These are phyloP conservation scores for Torulaspora indica DNA, from an alignment of 805 yeast genomes.

Conservation along the genomic window DNA sequence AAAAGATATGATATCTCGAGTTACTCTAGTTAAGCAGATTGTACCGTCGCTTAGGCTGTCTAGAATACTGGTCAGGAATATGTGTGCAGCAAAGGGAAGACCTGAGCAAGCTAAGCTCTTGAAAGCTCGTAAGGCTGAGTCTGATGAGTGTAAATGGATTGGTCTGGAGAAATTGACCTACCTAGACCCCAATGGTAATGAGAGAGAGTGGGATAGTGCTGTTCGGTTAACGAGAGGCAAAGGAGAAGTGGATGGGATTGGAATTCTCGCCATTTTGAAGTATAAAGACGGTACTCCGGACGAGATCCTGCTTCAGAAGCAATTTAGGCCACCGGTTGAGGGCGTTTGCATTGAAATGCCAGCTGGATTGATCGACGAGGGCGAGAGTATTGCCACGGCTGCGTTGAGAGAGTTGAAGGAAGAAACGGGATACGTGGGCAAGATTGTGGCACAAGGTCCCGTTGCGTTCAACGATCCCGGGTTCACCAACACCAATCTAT, in stretches of 20 bases:
- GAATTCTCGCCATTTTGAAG: slow-evolving; percentile 69
- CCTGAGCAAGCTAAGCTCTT: slow-evolving; percentile 38
- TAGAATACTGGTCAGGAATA: slow-evolving; percentile 9
- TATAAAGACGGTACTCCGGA: slow-evolving; percentile 45
- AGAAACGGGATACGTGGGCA: slow-evolving; percentile 89
- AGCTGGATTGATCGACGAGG: slow-evolving; percentile 88
- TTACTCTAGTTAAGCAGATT: background rate
- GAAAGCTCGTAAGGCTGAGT: slow-evolving; percentile 29
- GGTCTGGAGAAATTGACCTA: slow-evolving; percentile 63
- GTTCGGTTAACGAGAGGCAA: slow-evolving; percentile 65
- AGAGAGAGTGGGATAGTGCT: slow-evolving; percentile 88
- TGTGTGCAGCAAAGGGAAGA: slow-evolving; percentile 31
- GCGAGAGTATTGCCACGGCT: slow-evolving; percentile 69
- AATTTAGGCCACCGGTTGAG: slow-evolving; percentile 87
- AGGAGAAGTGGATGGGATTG: slow-evolving; percentile 79
- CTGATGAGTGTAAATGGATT: slow-evolving; percentile 61
- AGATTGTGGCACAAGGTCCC: slow-evolving; percentile 44
- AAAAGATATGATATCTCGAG: slow-evolving; percentile 1
- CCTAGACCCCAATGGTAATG: slow-evolving; percentile 63
- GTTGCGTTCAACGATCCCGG: slow-evolving; percentile 75
- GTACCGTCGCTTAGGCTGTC: background rate
- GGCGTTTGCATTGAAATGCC: slow-evolving; percentile 91
- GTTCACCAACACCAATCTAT: slow-evolving; percentile 82
- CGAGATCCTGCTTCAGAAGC: slow-evolving; percentile 67
- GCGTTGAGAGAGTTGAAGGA: slow-evolving; percentile 86